Percentiles rank a stretch among this genome's conserved stretches.
Conservation (phyloP, 495 filamentous ascomycete species). For the Hyaloscypha variabilis region DNA sequence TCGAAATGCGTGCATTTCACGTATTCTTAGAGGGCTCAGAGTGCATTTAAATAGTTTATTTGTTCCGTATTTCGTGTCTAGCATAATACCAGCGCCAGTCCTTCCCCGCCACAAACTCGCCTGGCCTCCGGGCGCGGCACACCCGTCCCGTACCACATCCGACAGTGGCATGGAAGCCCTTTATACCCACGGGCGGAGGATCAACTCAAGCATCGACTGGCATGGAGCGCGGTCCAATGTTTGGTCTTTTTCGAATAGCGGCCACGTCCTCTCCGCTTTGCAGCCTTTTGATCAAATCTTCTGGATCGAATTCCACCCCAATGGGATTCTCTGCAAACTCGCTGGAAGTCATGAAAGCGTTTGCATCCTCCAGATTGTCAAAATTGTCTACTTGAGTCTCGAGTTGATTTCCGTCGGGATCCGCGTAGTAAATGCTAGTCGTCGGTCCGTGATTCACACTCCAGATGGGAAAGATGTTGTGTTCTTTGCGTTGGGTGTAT, state of each 20-base stretch:
- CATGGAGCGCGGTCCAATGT: slow-evolving; percentile 30
- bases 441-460: slow-evolving; percentile 48
- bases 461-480: slow-evolving; percentile 42
- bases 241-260: slow-evolving; percentile 35
- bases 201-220: too few species aligned
- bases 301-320: slow-evolving; percentile 41
- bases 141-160: too few species aligned
- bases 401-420: slow-evolving; percentile 49
- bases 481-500: slow-evolving; percentile 37
- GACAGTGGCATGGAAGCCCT: too few species aligned
- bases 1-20: too few species aligned
- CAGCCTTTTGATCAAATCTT: slow-evolving; percentile 37
- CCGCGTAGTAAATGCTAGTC: slow-evolving; percentile 46
- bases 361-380: slow-evolving; percentile 40
- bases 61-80: too few species aligned
- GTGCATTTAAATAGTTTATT: too few species aligned
- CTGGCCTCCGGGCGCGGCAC: too few species aligned
- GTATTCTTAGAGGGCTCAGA: too few species aligned
- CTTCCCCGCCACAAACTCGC: too few species aligned
- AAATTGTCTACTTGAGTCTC: slow-evolving; percentile 51
- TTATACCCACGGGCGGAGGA: too few species aligned
- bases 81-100: too few species aligned
- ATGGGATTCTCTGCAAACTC: slow-evolving; percentile 36
- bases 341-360: slow-evolving; percentile 35
- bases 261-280: slow-evolving; percentile 35